A percentile compares a stretch with the other conserved stretches of the same genome.
Evolutionary conservation across 495 filamentous ascomycete genomes (phyloP).

Genomic region (Neurospora sp.): DNA sequence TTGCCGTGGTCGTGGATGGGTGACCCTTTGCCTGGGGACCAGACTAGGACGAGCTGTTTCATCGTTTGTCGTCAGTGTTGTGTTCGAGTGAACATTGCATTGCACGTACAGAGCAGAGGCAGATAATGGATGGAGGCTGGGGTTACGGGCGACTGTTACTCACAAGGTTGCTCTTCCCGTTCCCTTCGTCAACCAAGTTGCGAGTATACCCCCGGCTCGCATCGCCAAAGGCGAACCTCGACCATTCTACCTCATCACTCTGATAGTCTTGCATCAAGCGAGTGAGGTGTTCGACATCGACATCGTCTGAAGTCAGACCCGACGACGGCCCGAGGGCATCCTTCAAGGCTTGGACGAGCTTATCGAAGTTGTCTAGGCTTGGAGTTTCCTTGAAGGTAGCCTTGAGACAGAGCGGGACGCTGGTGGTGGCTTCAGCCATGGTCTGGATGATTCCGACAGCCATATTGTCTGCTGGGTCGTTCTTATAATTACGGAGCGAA

Average conservation of each 20-base stretch:
- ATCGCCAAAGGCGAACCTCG: slow-evolving; percentile 57
- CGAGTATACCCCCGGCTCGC: slow-evolving; percentile 61
- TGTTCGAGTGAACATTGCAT: not conserved
- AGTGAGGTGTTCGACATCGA: slow-evolving; percentile 59
- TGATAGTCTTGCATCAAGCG: slow-evolving; percentile 60
- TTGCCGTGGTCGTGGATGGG: slow-evolving; percentile 84
- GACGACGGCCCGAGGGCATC: slow-evolving; percentile 63
- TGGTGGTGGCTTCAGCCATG: not conserved
- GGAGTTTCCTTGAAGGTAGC: not conserved
- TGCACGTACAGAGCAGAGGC: not conserved
- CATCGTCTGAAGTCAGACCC: slow-evolving; percentile 68
- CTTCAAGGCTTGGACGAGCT: slow-evolving; percentile 63
- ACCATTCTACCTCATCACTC: slow-evolving; percentile 61
- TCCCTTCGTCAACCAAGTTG: slow-evolving; percentile 83
- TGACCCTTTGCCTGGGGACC: slow-evolving; percentile 78
- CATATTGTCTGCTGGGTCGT: slow-evolving; percentile 9
- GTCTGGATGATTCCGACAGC: slow-evolving; percentile 15
- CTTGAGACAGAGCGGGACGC: not conserved
- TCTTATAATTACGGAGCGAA: not conserved
- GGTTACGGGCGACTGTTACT: slow-evolving; percentile 10
- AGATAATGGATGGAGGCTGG: not conserved
- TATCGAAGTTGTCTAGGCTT: slow-evolving; percentile 47
- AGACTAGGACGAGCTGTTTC: slow-evolving; percentile 74
- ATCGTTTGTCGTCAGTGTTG: not conserved
- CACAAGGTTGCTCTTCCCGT: slow-evolving; percentile 85